Percentiles rank a stretch among this genome's conserved stretches.
These are phyloP conservation scores for Xenoacremonium recifei DNA, from an alignment of 2,329 filamentous ascomycete genomes.

Conservation along the genomic window DNA sequence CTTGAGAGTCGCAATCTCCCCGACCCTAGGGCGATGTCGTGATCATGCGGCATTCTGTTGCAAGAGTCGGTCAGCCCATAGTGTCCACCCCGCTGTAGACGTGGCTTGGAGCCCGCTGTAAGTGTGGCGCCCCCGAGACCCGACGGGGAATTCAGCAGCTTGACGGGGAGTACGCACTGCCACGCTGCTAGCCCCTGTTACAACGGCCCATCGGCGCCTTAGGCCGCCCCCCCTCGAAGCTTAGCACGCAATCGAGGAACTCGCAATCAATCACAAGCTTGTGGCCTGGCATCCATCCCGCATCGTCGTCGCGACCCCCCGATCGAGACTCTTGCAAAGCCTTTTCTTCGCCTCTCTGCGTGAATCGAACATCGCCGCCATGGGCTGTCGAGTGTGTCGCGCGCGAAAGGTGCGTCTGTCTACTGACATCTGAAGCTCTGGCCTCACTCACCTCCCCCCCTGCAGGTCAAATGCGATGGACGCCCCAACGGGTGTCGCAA, in stretches of 20 bases:
- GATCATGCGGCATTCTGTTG: background rate
- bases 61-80: conserved; percentile 1
- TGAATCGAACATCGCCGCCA: conserved; percentile 24
- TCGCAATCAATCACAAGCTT: too few relatives aligned
- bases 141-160: background rate
- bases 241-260: conserved; percentile 29
- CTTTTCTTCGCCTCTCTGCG: too few relatives aligned
- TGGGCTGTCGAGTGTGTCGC: conserved; percentile 41
- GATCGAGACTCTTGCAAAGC: conserved; percentile 10
- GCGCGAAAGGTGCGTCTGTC: conserved; percentile 35
- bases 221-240: too few relatives aligned
- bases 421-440: conserved; percentile 1
- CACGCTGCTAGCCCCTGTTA: too few relatives aligned
- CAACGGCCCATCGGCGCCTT: conserved; percentile 2
- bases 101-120: background rate
- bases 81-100: background rate
- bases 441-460: background rate
- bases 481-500: conserved; percentile 42
- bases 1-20: too few relatives aligned
- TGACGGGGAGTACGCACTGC: too few relatives aligned
- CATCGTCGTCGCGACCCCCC: conserved; percentile 18
- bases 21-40: background rate
- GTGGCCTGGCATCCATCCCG: conserved; percentile 16
- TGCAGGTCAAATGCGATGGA: conserved; percentile 41
- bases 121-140: background rate